Base-by-base conservation (phyloP, 164 flowering plant species). In the Magnolia changhungtana region DNA sequence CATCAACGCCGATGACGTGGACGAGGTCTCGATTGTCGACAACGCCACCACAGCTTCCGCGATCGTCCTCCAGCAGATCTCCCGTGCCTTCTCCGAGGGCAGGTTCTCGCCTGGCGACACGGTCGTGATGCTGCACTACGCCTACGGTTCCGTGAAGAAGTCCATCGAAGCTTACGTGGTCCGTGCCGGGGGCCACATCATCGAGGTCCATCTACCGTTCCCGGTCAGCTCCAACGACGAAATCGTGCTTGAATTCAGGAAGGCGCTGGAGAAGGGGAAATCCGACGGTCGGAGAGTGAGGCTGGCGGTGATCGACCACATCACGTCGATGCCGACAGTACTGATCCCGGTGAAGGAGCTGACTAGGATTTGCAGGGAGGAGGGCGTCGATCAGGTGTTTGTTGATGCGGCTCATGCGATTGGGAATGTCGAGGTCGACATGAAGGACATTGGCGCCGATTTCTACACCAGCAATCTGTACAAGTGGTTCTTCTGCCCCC, bases 401-500 rank as follows among this genome's bases (percentile, higher is more conserved):
- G 88, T 96, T 0, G 99, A 96, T 77, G 98, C 89, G 0, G 98
- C 97, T 19, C 98, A 96, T 81, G 90, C 87, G 0, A 96, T 94
- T 74, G 99, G 98, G 65, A 86, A 85, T 69, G 82, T 85, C 9
- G 87, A 87, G 52, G 83, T 96, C 19, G 93, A 96, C 70, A 81
- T 96, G 83, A 79, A 91, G 76, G 92, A 89, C 0, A 91, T 96
- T 75, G 97, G 95, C 29, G 99, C 97, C 5, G 98, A 94, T 78
- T 94, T 90, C 76, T 96, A 96, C 75, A 85, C 97, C 9, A 92
- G 97, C 72, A 96, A 90, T 86, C 72, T 96, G 83, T 93, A 94
- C 71, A 96, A 96, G 65, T 96, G 99, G 99, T 84, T 96, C 51
- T 95, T 96, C 73, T 91, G 96, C 73, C 99, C 99, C 1, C 99